Base-by-base conservation (phyloP, 31 red algal genomes). In the Porphyra umbilicalis region DNA sequence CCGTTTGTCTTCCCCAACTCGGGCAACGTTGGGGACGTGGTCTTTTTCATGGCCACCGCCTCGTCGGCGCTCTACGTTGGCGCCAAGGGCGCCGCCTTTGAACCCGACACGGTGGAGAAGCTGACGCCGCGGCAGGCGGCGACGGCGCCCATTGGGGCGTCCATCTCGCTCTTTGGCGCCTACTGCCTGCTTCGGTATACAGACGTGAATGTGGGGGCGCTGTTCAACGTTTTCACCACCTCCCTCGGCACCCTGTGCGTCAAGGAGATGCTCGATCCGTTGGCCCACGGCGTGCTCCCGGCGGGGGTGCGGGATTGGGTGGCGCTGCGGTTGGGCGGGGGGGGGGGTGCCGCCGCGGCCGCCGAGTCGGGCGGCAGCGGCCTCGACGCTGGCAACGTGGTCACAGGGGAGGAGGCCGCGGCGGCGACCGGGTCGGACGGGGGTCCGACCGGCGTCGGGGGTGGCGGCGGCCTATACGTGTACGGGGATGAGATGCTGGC, bases 151-250 rank as follows among this genome's bases (percentile, higher is more conserved):
- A 81, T 91, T 77, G 77, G 74, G 32, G 83, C 88, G 10, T 81
- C 84, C n/a, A 36, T 82, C 37, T 81, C 46, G n/a, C 78, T 91
- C 10, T 86, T 87, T 86, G 83, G 84, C 31, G 76, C 67, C 30
- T 91, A 91, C 84, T 68, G 83, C 35, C 77, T 91, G 13, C 57
- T 91, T 0, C 84, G 85, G 33, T 91, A 91, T 33, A 91, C 88
- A 2, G 32, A 67, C 15, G 35, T 86, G 31, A 75, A 91, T 38
- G 75, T 86, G 10, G 77, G 77, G 31, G 37, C 78, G 1, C 33
- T 91, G 11, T 81, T 91, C 83, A 91, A 91, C 46, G 78, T 33
- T 11, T 14, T 87, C 67, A 86, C 79, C 14, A 86, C 79, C 18
- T 40, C 80, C 67, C 67, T 76, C 10, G 88, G 88, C 37, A 16